Base-by-base conservation (phyloP, 1,284 basidiomycete species). In the Singerocomus inundabilis region DNA sequence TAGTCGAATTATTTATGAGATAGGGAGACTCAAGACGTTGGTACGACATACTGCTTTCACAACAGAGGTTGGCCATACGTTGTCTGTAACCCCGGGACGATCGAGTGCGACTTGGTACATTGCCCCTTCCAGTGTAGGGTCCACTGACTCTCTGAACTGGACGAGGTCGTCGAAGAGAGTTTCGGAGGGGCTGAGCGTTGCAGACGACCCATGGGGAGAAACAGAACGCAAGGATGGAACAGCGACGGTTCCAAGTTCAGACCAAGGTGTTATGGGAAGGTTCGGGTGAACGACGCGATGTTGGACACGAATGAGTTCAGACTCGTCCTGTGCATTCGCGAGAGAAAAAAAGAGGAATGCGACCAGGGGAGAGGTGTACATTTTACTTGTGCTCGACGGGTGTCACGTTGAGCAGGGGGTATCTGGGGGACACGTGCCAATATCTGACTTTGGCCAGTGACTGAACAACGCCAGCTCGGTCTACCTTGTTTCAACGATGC, bases 81-180 rank as follows among this genome's bases (percentile, higher is more conserved):
- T 71, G 49, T 70, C 69, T 21, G 65, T 48, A 33, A 75, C 75
- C n/a, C 70, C 75, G n/a, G 72, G 70, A 44, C 70, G 77, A 59
- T 84, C 77, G 56, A 93, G 69, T 42, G 88, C 85, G 46, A 92
- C 69, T 70, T 93, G 89, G 68, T 91, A 91, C 57, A 87, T 69
- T 12, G 78, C 75, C 16, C 70, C 68, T 41, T 73, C 69, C 10
- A 67, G 48, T 25, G 70, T 59, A 30, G 67, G 55, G 45, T 70
- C 62, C 33, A 78, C 63, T 26, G 62, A 57, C 49, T 73, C 64
- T 35, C 71, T 57, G 57, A 82, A 75, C 33, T 72, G 59, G 43
- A 51, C 63, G 32, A 81, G 66, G 65, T 79, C 76, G 44, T 75
- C 58, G 28, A 60, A 57, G 43, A 78, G 61, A n/a, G 72, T 66